Percentiles rank a stretch among this genome's conserved stretches.
These are phyloP conservation scores for Fulvia fulva DNA, from an alignment of 2,329 filamentous ascomycete species.

Conservation along the genomic window DNA sequence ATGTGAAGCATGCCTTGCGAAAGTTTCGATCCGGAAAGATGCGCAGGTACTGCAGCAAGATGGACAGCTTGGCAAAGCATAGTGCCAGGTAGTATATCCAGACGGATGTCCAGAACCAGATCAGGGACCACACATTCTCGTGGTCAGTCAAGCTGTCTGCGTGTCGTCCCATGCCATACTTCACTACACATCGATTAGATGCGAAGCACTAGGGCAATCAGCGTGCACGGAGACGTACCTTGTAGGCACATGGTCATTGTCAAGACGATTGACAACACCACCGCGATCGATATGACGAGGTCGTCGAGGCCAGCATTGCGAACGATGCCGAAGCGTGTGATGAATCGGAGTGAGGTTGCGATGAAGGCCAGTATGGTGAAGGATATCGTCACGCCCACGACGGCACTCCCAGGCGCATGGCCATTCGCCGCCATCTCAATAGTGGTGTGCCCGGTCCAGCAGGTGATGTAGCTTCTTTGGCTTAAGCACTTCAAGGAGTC, in stretches of 20 bases:
- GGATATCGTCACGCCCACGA: slow-evolving; percentile 25
- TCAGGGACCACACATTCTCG: slow-evolving; percentile 21
- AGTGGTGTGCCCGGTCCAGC: not conserved
- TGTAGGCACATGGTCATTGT: slow-evolving; percentile 23
- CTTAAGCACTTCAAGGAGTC: not conserved
- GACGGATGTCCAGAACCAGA: slow-evolving; percentile 25
- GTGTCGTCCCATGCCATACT: slow-evolving; percentile 29
- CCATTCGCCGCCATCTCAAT: slow-evolving; percentile 12
- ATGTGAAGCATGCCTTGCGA: slow-evolving; percentile 24
- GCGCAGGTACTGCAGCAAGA: slow-evolving; percentile 34
- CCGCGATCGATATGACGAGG: slow-evolving; percentile 18
- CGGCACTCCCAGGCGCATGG: slow-evolving; percentile 26
- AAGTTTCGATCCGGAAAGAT: slow-evolving; percentile 31
- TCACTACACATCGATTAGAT: slow-evolving; percentile 10
- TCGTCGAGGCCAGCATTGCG: slow-evolving; percentile 26
- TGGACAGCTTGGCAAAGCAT: slow-evolving; percentile 32
- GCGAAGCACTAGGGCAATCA: not conserved
- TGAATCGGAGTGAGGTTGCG: slow-evolving; percentile 19
- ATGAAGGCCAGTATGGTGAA: slow-evolving; percentile 25
- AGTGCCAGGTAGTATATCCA: slow-evolving; percentile 27
- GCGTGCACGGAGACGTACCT: not conserved
- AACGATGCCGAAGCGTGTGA: slow-evolving; percentile 22
- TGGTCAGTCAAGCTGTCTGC: slow-evolving; percentile 11
- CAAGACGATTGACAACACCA: slow-evolving; percentile 16
- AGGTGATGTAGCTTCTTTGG: not conserved